phyloP scores from a whole-genome alignment of 2,329 filamentous ascomycete genomes.

The Colletotrichum neosansevieriae region DNA sequence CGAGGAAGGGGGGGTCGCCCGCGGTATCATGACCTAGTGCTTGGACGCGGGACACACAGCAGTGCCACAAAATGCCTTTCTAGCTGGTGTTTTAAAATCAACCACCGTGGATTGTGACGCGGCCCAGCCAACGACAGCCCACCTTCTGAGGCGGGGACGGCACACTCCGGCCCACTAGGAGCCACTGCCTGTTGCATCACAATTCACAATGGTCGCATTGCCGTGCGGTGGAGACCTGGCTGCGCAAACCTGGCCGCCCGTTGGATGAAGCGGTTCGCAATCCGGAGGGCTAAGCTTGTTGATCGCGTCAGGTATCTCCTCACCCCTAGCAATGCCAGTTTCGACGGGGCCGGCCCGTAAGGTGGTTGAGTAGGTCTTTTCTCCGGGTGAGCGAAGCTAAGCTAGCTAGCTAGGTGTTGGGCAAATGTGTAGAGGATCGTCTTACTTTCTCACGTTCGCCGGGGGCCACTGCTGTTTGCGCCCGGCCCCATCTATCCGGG shows the following conservation, averaged over 20 bases:
- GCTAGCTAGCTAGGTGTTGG: background rate
- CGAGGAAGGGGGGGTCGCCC: background rate
- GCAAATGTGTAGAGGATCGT: background rate
- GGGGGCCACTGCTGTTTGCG: background rate
- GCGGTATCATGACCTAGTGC: slow-evolving; percentile 8
- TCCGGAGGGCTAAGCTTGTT: background rate
- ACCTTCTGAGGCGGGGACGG: background rate
- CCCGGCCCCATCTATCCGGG: slow-evolving; percentile 15
- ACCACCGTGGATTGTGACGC: slow-evolving; percentile 26
- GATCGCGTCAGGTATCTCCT: too few relatives aligned
- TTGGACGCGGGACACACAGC: slow-evolving; percentile 23
- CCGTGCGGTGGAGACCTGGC: slow-evolving; percentile 14
- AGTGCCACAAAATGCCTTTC: slow-evolving; percentile 13
- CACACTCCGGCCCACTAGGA: background rate
- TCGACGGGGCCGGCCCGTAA: too few relatives aligned
- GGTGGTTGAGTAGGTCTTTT: too few relatives aligned
- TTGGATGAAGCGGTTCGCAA: background rate
- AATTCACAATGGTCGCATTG: slow-evolving; percentile 30
- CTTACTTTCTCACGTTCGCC: slow-evolving; percentile 7
- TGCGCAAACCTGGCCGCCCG: background rate
- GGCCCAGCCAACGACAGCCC: slow-evolving; percentile 23
- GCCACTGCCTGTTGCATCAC: slow-evolving; percentile 2
- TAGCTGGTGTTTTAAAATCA: too few relatives aligned
- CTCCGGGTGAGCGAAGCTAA: background rate
- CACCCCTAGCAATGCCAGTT: too few relatives aligned